phyloP scores from a whole-genome alignment of 768 basidiomycete species.

The Agrocybe chaxingu region DNA sequence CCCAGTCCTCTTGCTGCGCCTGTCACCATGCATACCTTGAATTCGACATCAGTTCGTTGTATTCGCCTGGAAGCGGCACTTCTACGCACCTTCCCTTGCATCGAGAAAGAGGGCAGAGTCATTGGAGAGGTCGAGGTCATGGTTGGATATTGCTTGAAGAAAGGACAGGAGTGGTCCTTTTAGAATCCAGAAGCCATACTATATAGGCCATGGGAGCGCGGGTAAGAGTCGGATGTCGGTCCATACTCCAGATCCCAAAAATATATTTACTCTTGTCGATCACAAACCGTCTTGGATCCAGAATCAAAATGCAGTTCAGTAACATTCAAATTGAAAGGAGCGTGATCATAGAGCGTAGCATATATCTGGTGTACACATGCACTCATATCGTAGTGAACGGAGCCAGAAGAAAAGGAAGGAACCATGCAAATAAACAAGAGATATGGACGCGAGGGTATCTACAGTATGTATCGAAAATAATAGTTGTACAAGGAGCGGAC shows the following conservation, averaged over 20 bases:
- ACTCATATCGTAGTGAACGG: slow-evolving; percentile 16
- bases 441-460: slow-evolving; percentile 41
- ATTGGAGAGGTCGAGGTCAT: slow-evolving; percentile 24
- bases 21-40: slow-evolving; percentile 86
- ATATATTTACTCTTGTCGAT: background rate
- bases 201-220: background rate
- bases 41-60: background rate
- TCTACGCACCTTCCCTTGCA: slow-evolving; percentile 63
- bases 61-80: background rate
- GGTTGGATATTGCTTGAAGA: no score
- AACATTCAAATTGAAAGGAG: slow-evolving; percentile 6
- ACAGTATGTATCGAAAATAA: slow-evolving; percentile 33
- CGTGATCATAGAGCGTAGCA: slow-evolving; percentile 4
- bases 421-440: slow-evolving; percentile 28
- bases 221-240: background rate
- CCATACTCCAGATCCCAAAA: background rate
- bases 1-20: slow-evolving; percentile 93
- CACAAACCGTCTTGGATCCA: background rate
- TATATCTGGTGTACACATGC: slow-evolving; percentile 13
- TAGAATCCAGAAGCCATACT: background rate
- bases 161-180: background rate
- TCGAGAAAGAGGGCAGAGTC: slow-evolving; percentile 73
- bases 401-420: slow-evolving; percentile 17
- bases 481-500: slow-evolving; percentile 35
- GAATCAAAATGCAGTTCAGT: background rate